Base-by-base conservation (phyloP, 2,329 filamentous ascomycete species). In the Xylaria sp. region DNA sequence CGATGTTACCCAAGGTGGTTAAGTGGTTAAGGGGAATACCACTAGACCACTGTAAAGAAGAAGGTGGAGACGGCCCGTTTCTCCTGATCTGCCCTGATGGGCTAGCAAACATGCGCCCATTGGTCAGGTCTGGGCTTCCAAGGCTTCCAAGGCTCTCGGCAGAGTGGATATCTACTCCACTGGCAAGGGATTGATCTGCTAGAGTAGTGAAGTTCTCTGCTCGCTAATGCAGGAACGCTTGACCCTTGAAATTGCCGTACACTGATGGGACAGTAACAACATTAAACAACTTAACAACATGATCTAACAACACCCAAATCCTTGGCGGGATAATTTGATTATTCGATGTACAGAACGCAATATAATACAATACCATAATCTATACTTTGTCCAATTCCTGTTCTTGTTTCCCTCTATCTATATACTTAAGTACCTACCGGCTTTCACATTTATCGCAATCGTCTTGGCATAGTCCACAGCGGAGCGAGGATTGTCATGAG, bases 221-320 rank as follows among this genome's bases (percentile, higher is more conserved):
- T 61, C 41, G 61, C 50, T 50, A 57, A 65, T 65, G 56, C 62
- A 69, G 62, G 66, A 65, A 69, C 66, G 20, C 13, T 20, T 18
- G 3, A 28, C 15, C 31, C 18, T 55, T 31, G 52, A 37, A 34
- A 55, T 34, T 55, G 52, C 28, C 2, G 34, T 37, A 37, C 34
- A 8, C 34, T 37, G 23, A 15, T 12, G 50, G 50, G 50, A 52
- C 48, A 51, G 3, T 20, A 51, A 51, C 20, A 28, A 28, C 28
- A 28, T 8, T 37, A 37, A 8, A 37, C 34, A 37, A 9, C 34
- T 10, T 7, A 37, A 8, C 34, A 37, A 10, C 10, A 37, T 37
- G 4, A 37, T 9, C 10, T 37, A 37, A 37, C 7, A 37, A 8
- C 34, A 8, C 10, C 34, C 10, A 37, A 37, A 37, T 37, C 7